Percentiles rank a stretch among this genome's conserved stretches.
phyloP scores from a whole-genome alignment of 192 early-diverging fungal genomes.

The Gaertneriomyces semiglobifer region DNA sequence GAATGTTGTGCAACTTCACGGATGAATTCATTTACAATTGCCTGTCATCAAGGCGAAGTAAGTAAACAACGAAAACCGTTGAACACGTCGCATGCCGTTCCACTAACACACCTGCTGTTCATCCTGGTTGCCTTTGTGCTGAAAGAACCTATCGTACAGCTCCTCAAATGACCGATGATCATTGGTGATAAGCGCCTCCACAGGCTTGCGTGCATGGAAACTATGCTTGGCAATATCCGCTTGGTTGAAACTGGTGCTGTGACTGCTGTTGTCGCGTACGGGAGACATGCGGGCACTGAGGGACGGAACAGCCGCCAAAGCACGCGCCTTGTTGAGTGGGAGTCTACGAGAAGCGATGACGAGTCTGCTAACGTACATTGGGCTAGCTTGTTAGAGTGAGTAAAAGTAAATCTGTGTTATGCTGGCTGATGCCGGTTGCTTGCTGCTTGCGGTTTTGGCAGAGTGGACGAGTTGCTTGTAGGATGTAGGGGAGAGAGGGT shows the following conservation, averaged over 20 bases:
- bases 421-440: too few species aligned
- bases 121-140: background rate
- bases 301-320: too few species aligned
- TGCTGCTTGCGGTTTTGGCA: too few species aligned
- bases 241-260: slow-evolving; percentile 12
- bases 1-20: slow-evolving; percentile 23
- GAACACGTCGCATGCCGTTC: background rate
- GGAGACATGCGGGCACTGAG: too few species aligned
- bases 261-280: too few species aligned
- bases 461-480: too few species aligned
- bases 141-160: slow-evolving; percentile 9
- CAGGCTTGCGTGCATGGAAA: background rate
- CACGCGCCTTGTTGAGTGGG: too few species aligned
- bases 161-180: slow-evolving; percentile 24
- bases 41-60: background rate
- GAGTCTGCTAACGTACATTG: too few species aligned
- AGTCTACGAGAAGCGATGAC: too few species aligned
- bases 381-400: too few species aligned
- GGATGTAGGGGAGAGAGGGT: too few species aligned
- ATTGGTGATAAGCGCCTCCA: slow-evolving; percentile 20
- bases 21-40: slow-evolving; percentile 22
- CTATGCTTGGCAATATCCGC: slow-evolving; percentile 1
- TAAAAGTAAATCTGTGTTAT: too few species aligned
- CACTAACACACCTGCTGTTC: background rate
- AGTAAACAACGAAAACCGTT: background rate